phyloP scores from a whole-genome alignment of 176 grass and related monocot genomes.

The Hyparrhenia diplandra region DNA sequence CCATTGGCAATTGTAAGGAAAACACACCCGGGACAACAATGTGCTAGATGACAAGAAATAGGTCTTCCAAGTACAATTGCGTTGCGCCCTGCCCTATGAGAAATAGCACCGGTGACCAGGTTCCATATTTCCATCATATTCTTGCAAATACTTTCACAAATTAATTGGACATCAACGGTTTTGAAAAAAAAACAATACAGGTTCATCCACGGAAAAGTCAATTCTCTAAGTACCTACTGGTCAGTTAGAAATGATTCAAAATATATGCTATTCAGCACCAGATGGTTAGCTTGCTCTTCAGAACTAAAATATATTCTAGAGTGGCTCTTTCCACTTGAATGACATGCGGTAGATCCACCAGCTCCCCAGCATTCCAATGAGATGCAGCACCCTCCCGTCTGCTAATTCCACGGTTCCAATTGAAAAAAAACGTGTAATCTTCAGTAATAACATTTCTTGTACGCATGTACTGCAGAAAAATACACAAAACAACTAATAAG shows the following conservation, averaged over 20 bases:
- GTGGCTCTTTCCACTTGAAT: slow-evolving; percentile 14
- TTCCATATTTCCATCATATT: slow-evolving; percentile 3
- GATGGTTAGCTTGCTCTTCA: not conserved
- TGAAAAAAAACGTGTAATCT: slow-evolving; percentile 86
- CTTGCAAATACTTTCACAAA: not conserved
- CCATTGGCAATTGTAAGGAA: not conserved
- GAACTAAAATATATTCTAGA: slow-evolving; percentile 7
- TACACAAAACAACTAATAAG: not conserved
- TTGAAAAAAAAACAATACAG: not conserved
- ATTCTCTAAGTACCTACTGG: not conserved
- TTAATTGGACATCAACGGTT: not conserved
- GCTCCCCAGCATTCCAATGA: slow-evolving; percentile 70
- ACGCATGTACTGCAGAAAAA: slow-evolving; percentile 49
- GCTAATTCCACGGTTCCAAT: slow-evolving; percentile 48
- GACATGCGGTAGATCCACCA: slow-evolving; percentile 69
- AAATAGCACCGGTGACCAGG: not conserved
- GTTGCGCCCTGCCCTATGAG: not conserved
- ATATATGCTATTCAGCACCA: not conserved
- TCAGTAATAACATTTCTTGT: slow-evolving; percentile 65
- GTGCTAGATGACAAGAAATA: not conserved
- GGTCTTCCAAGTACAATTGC: not conserved
- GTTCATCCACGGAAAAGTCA: not conserved
- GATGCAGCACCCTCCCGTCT: slow-evolving; percentile 51
- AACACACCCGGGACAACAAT: not conserved
- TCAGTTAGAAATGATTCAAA: slow-evolving; percentile 18